Base-by-base conservation (phyloP, 2,329 filamentous ascomycete species). In the Ambrosiella cleistominuta region DNA sequence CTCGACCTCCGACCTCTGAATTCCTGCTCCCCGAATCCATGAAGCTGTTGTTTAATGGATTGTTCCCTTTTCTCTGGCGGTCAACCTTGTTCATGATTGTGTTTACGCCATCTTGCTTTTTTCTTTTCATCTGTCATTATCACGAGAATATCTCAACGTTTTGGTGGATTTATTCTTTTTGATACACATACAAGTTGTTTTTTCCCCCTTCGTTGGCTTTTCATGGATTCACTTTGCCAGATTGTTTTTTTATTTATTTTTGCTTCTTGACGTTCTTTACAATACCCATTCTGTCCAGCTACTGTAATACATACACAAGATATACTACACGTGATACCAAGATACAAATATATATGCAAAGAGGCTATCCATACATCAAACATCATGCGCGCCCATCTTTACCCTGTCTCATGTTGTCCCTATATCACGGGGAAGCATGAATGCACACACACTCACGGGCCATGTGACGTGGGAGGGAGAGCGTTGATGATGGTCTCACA, bases 181-280 rank as follows among this genome's bases (percentile, higher is more conserved):
- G 54, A 17, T 27, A 13, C 17, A 57, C 39, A 27, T 58, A 49
- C 15, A 11, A 12, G 35, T 54, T 7, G 40, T 54, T 54, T 15
- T 42, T 40, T 58, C 38, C 39, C 36, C 27, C 27, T 53, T 52
- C 40, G 57, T 55, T 58, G 54, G 40, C 37, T 57, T 7, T 47
- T 42, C 44, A n/a, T 12, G 56, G 54, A 37, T 56, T 47, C 55
- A 56, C 51, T 52, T 58, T n/a, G 27, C 38, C 15, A 27, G 49
- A 50, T n/a, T 54, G 42, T 59, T 39, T 35, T 47, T 47, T 50
- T 56, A 44, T 13, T 54, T 47, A 40, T 38, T 53, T 55, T 45
- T 45, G 36, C 19, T 61, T 61, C 55, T 57, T 52, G 50, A 40
- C 50, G 44, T 19, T 39, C 42, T 51, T 38, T 54, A 17, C n/a